These are phyloP conservation scores for Pseudocercospora fijiensis DNA, from an alignment of 2,329 filamentous ascomycete genomes.

Conservation along the genomic window DNA sequence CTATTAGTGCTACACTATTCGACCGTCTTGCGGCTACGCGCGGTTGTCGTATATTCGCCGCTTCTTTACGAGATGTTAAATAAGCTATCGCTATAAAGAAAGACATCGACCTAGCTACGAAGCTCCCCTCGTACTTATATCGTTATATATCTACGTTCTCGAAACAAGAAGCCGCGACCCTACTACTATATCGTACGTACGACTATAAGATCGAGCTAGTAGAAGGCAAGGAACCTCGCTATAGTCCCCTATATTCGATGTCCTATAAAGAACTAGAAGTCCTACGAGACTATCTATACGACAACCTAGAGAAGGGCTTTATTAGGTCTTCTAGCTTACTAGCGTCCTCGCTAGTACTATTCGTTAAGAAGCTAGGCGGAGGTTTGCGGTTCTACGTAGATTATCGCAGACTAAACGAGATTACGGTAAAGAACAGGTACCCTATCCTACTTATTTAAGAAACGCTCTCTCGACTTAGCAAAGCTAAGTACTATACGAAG, in stretches of 20 bases:
- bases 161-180: background rate
- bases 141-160: background rate
- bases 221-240: background rate
- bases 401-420: too few relatives aligned
- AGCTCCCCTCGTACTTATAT: background rate
- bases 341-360: too few relatives aligned
- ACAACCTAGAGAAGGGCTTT: background rate
- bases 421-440: too few relatives aligned
- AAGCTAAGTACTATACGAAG: constrained; percentile 22
- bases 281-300: background rate
- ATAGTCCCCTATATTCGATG: background rate
- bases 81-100: background rate
- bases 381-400: too few relatives aligned
- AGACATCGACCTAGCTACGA: background rate
- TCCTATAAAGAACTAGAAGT: background rate
- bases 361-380: too few relatives aligned
- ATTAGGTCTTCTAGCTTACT: background rate
- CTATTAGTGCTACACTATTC: too few relatives aligned
- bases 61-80: background rate
- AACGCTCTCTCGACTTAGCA: constrained; percentile 11
- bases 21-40: too few relatives aligned
- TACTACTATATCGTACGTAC: background rate
- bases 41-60: background rate
- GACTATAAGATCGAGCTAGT: too few relatives aligned
- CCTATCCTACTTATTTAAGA: too few relatives aligned